Percentiles rank a stretch among this genome's conserved stretches.
Conservation (phyloP, 768 basidiomycete species). For the Suillus spraguei region DNA sequence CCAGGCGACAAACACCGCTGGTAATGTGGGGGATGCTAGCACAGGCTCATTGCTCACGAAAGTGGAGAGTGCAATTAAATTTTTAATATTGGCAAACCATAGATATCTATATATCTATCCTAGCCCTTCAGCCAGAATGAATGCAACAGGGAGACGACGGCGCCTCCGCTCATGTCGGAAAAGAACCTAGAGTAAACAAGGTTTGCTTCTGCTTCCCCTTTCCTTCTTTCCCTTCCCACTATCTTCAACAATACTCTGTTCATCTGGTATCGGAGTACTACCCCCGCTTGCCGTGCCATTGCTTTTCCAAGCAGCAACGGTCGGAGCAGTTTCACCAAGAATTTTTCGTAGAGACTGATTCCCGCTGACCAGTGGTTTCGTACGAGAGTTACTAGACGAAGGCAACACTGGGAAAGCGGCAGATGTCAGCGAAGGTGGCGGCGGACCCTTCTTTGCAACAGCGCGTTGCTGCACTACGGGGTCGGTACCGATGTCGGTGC, state of each 20-base stretch:
- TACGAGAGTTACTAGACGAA: conserved; percentile 38
- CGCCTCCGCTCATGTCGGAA: conserved; percentile 35
- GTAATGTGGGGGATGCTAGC: too few species aligned
- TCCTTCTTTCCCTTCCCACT: conserved; percentile 63
- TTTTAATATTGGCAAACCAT: neutral
- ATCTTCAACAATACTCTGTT: conserved; percentile 11
- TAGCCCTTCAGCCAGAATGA: neutral
- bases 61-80: neutral
- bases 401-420: conserved; percentile 75
- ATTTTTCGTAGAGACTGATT: conserved; percentile 72
- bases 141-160: neutral
- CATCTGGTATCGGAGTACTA: conserved; percentile 15
- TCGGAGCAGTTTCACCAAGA: conserved; percentile 44
- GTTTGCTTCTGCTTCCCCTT: conserved; percentile 88
- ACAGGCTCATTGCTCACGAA: neutral
- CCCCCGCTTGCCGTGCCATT: conserved; percentile 31
- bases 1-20: neutral
- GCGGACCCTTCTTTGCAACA: conserved; percentile 1
- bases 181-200: conserved; percentile 66
- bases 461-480: conserved; percentile 6
- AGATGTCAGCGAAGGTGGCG: conserved; percentile 49
- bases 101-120: neutral
- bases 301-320: conserved; percentile 35
- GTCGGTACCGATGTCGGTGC: conserved; percentile 25
- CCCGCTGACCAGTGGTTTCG: conserved; percentile 54